A percentile compares a stretch with the other conserved stretches of the same genome.
phyloP scores from a whole-genome alignment of 768 basidiomycete genomes.

The Rhizopogon vinicolor region DNA sequence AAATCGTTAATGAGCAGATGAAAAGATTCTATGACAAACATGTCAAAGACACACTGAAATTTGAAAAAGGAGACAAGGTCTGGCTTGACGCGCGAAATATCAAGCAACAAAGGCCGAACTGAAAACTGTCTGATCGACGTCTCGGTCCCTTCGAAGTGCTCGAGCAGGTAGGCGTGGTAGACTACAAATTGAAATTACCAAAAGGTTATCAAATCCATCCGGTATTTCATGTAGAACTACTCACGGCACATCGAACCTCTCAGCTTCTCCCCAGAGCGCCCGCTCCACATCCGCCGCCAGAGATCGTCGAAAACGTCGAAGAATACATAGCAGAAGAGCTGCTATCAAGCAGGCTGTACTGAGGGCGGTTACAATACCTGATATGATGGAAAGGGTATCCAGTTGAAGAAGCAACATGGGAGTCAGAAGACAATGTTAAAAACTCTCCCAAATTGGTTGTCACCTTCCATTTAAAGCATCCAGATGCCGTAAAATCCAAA shows the following conservation, averaged over 20 bases:
- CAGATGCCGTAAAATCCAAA: no score
- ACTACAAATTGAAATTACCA: no score
- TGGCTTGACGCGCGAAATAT: slow-evolving; percentile 21
- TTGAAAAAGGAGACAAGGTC: slow-evolving; percentile 17
- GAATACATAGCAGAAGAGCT: neutral
- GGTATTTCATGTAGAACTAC: neutral
- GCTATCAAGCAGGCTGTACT: neutral
- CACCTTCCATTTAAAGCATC: neutral
- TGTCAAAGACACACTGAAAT: slow-evolving; percentile 1
- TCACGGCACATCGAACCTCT: neutral
- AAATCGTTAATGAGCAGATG: slow-evolving; percentile 20
- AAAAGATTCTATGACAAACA: slow-evolving; percentile 15
- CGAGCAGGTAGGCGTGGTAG: slow-evolving; percentile 7
- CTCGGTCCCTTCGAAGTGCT: slow-evolving; percentile 18
- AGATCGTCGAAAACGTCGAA: neutral
- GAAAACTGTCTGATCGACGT: slow-evolving; percentile 16
- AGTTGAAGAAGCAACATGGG: no score
- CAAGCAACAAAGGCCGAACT: slow-evolving; percentile 8
- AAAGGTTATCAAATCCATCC: neutral
- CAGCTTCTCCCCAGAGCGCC: neutral
- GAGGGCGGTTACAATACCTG: neutral
- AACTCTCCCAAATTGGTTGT: no score
- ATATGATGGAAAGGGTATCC: neutral
- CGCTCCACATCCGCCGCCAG: no score
- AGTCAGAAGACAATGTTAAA: no score